Evolutionary conservation across 1,139 yeast genomes (phyloP), one percentile per base, ranked within the genome.

Genomic region (Debaryomyces sp.): DNA sequence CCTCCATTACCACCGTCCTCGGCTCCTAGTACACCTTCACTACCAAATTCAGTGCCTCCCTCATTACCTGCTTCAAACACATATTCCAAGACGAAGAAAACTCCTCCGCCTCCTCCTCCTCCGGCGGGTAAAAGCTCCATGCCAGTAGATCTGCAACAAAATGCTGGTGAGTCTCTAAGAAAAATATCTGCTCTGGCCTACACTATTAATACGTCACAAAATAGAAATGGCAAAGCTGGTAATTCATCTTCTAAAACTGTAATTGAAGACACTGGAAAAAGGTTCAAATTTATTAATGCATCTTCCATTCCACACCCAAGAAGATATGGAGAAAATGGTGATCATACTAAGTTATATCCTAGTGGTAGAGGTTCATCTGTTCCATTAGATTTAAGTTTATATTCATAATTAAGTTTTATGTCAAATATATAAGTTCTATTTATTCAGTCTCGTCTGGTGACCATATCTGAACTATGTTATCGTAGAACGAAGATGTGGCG

Each of bases 331-430:
- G 87, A 83, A 10, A 54, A 54, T 22, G 66, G 66, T 5, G 61
- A 63, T 26, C 79, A 77, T 47, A 79, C 78, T 49, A 91, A 92
- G 64, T 72, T 90, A 56, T 94, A 94, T 68, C 97, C 97, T 12
- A 89, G 97, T 71, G 98, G 99, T 6, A 81, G 97, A 62, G 99
- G 99, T 2, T 84, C 92, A 27, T 89, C 97, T 29, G 96, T 94
- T 36, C 98, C 98, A 1, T 73, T 94, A 57, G 85, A 90, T 58
- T 72, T 92, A 54, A 70, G 81, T 43, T 49, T 57, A 41, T 39
- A 41, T 47, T 13, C 43, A 13, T 53, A 41, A 43, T 17, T 24
- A 38, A 24, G 17, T 4, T 27, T 27, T 49, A 33, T 24, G 26
- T 40, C 13, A 15, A 34, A 22, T 43, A 27, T 22, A 34, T 23